Evolutionary conservation across 2,329 filamentous ascomycete species (phyloP).

Genomic region (Domatiomyces globalis): DNA sequence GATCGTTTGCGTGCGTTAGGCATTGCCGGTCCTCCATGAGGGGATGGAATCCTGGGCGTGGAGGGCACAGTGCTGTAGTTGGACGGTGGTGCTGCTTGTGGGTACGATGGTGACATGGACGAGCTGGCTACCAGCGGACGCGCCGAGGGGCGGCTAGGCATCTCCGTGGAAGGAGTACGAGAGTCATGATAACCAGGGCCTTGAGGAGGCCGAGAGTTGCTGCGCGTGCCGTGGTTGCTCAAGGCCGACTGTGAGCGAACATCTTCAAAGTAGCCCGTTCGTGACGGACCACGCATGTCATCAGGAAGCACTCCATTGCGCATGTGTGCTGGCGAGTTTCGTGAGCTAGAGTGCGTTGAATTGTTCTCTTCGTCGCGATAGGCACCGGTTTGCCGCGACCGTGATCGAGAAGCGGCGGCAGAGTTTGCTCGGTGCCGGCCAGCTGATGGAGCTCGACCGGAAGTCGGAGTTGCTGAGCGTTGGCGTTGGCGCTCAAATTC

Average conservation of each 20-base stretch:
- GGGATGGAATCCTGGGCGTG: constrained; percentile 12
- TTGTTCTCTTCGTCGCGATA: constrained; percentile 34
- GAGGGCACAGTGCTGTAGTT: constrained; percentile 1
- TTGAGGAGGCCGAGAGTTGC: constrained; percentile 3
- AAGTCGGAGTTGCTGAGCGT: constrained; percentile 19
- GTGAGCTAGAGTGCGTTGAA: neutral
- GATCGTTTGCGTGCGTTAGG: constrained; percentile 40
- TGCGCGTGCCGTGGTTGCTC: constrained; percentile 3
- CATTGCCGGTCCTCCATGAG: constrained; percentile 31
- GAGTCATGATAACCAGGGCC: constrained; percentile 1
- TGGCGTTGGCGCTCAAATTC: constrained; percentile 9
- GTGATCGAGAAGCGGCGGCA: constrained; percentile 27
- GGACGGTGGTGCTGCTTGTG: neutral
- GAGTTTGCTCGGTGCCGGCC: constrained; percentile 42
- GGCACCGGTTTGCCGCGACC: constrained; percentile 29
- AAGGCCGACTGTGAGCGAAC: constrained; percentile 1
- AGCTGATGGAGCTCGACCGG: constrained; percentile 1
- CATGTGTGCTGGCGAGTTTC: neutral
- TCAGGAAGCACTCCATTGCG: neutral
- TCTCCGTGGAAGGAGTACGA: constrained; percentile 18
- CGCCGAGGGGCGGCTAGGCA: constrained; percentile 5
- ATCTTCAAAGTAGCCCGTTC: neutral
- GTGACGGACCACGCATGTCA: neutral
- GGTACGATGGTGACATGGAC: constrained; percentile 1
- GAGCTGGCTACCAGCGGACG: constrained; percentile 4